Conservation (phyloP, 2,329 filamentous ascomycete genomes). For the Rhynchosporium agropyri region DNA sequence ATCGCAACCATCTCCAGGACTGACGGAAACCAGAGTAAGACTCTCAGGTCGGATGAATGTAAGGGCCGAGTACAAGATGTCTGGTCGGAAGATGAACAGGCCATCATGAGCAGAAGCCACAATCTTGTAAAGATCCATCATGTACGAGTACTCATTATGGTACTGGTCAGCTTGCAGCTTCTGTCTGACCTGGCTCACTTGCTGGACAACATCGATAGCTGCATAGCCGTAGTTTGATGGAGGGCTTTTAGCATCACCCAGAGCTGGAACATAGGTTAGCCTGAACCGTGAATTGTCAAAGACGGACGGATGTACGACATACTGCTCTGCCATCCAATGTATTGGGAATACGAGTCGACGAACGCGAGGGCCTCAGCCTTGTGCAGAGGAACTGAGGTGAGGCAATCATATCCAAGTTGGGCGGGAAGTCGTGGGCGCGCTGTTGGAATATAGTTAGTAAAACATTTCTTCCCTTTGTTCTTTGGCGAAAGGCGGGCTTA, state of each 20-base stretch:
- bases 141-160: background rate
- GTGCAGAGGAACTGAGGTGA: background rate
- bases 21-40: background rate
- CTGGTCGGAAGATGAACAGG: background rate
- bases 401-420: conserved; percentile 1
- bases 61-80: background rate
- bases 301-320: background rate
- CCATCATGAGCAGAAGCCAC: background rate
- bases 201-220: background rate
- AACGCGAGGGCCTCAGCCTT: background rate
- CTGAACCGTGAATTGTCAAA: background rate
- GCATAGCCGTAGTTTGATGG: background rate
- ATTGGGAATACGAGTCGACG: background rate
- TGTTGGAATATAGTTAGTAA: background rate
- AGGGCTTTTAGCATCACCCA: background rate
- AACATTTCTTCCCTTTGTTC: background rate
- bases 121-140: background rate
- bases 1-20: background rate
- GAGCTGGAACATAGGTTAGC: background rate
- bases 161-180: background rate
- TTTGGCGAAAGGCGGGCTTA: background rate
- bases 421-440: background rate
- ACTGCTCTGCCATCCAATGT: background rate
- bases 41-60: background rate
- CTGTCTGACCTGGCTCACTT: background rate